These are phyloP conservation scores for Stagonosporopsis rhizophila DNA, from an alignment of 2,329 filamentous ascomycete species.

Conservation along the genomic window DNA sequence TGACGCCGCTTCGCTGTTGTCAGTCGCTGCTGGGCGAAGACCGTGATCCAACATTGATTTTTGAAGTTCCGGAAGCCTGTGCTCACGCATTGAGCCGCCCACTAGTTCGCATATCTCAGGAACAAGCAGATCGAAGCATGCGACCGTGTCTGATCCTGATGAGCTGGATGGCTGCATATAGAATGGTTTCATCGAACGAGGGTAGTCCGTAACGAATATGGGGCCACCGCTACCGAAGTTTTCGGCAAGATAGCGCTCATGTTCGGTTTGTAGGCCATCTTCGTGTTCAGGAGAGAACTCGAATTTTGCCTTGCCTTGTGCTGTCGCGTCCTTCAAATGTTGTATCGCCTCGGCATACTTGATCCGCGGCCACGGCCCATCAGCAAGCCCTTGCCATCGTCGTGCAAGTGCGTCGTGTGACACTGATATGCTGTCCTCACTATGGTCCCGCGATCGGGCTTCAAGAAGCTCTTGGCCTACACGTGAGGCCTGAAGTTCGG, in stretches of 20 bases:
- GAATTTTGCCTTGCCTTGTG: slow-evolving; percentile 63
- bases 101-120: slow-evolving; percentile 86
- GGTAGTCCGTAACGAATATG: slow-evolving; percentile 93
- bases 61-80: slow-evolving; percentile 72
- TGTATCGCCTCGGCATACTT: slow-evolving; percentile 82
- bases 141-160: slow-evolving; percentile 60
- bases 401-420: slow-evolving; percentile 62
- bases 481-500: slow-evolving; percentile 57
- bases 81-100: slow-evolving; percentile 88
- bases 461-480: slow-evolving; percentile 64
- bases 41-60: slow-evolving; percentile 75
- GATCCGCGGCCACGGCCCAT: slow-evolving; percentile 83
- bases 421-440: slow-evolving; percentile 45
- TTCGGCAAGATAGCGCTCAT: slow-evolving; percentile 86
- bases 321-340: slow-evolving; percentile 66
- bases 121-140: slow-evolving; percentile 89
- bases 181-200: slow-evolving; percentile 88
- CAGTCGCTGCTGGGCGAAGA: slow-evolving; percentile 54
- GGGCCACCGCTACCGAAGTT: slow-evolving; percentile 69
- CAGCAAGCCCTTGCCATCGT: slow-evolving; percentile 74
- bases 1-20: slow-evolving; percentile 24
- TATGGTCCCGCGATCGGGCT: slow-evolving; percentile 47
- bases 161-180: slow-evolving; percentile 71
- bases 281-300: slow-evolving; percentile 74
- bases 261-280: slow-evolving; percentile 82